Evolutionary conservation across 2,329 filamentous ascomycete genomes (phyloP).

Genomic region (Onygenales sp.): DNA sequence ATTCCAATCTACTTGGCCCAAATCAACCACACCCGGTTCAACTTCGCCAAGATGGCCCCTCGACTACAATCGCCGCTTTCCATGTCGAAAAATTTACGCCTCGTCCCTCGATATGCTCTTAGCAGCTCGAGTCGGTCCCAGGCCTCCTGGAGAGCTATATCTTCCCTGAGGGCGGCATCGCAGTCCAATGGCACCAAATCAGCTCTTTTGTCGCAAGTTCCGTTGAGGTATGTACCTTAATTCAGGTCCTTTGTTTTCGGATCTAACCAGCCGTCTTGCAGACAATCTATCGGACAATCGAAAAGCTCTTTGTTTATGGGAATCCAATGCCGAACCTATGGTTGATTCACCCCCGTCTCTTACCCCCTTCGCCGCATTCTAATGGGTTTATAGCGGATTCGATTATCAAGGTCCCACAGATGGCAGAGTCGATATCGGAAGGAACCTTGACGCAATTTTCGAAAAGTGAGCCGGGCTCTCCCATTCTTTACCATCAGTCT

Average conservation of each 20-base stretch:
- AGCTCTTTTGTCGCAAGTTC: not conserved
- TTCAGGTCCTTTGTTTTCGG: not conserved
- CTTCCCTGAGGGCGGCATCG: not conserved
- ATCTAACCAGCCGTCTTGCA: not conserved
- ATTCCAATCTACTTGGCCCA: too few relatives aligned
- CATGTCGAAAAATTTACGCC: conserved; percentile 16
- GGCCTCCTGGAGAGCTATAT: not conserved
- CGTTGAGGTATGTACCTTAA: not conserved
- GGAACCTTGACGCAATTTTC: conserved; percentile 93
- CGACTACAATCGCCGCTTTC: conserved; percentile 27
- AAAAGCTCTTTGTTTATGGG: not conserved
- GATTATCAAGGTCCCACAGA: conserved; percentile 86
- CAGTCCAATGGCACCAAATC: not conserved
- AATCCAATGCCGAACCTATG: not conserved
- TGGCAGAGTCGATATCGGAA: conserved; percentile 98
- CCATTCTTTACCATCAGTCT: not conserved
- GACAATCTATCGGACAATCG: not conserved
- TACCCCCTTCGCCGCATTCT: conserved; percentile 5
- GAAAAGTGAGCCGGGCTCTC: conserved; percentile 48
- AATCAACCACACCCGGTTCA: not conserved
- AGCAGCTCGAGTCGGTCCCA: not conserved
- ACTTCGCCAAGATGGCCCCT: conserved; percentile 25
- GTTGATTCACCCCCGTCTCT: not conserved
- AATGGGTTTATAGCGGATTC: conserved; percentile 52
- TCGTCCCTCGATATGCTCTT: conserved; percentile 7